Evolutionary conservation across 2,329 filamentous ascomycete species (phyloP), one percentile per base, ranked within the genome.

Genomic region (Coniochaeta sp.): DNA sequence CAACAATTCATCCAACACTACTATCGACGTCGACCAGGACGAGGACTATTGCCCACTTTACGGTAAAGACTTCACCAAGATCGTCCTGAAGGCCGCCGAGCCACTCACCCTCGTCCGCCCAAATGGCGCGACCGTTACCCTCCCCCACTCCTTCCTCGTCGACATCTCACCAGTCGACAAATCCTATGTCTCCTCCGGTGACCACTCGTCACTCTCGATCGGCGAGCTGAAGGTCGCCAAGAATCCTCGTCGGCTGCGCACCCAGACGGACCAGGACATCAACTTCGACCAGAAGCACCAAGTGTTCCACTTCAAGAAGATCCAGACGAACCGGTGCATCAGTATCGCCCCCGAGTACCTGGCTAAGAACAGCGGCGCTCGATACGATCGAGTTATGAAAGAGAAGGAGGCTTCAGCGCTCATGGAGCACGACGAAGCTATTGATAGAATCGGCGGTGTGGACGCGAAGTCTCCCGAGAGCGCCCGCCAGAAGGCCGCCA

Each of bases 121-220:
- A 3, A 28, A 49, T 35, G 47, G 47, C 40, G 50, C 45, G 2
- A n/a, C 54, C 3, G 51, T 48, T 35, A 59, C 57, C 40, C 31
- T 55, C 27, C 33, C 51, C 47, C 52, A 56, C 31, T 30, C 55
- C 12, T 45, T 35, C 32, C 45, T 52, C 14, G 22, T 53, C 10
- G 38, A 52, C 26, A 16, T 45, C 26, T 48, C 52, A 14, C 49
- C 53, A 28, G 5, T 45, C n/a, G 51, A 53, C 22, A 53, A 51
- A 51, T 50, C 47, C 16, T 53, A 49, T 22, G 35, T 49, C 30
- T 35, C 30, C 8, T 49, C 47, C 20, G 47, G 47, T 30, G 9
- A 32, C 30, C 20, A n/a, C 7, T 49, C 47, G 6, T 28, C 47
- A 5, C 28, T 35, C 28, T 49, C 47, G 13, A 26, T 49, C 22